These are phyloP conservation scores for Earliella scabrosa DNA, from an alignment of 1,284 basidiomycete genomes.

Conservation along the genomic window DNA sequence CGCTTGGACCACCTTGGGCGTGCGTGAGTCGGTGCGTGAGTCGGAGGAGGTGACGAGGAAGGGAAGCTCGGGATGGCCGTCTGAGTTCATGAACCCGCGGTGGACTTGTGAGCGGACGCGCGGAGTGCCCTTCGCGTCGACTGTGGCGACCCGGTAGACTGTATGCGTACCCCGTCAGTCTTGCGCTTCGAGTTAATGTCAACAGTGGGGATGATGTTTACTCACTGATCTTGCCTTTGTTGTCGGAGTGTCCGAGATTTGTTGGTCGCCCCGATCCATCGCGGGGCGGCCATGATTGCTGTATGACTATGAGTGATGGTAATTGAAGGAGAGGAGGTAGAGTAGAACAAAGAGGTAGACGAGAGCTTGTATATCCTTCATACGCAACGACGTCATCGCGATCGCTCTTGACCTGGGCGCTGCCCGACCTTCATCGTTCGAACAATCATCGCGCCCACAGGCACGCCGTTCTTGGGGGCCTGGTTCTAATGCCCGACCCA, in stretches of 20 bases:
- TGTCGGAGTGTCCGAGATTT: constrained; percentile 41
- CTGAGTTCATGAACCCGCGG: constrained; percentile 54
- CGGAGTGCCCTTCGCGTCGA: constrained; percentile 48
- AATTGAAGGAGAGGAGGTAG: too few relatives aligned
- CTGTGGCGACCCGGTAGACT: constrained; percentile 68
- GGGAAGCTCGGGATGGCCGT: constrained; percentile 49
- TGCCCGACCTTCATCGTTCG: too few relatives aligned
- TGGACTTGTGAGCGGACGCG: constrained; percentile 66
- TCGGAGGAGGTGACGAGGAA: constrained; percentile 56
- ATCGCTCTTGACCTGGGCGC: too few relatives aligned
- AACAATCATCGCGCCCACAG: too few relatives aligned
- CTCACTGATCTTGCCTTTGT: constrained; percentile 50
- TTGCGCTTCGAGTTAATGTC: too few relatives aligned
- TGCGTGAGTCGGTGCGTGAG: constrained; percentile 54
- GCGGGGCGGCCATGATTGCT: constrained; percentile 40
- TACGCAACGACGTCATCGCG: too few relatives aligned
- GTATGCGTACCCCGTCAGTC: neutral
- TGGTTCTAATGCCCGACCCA: too few relatives aligned
- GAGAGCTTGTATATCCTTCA: too few relatives aligned
- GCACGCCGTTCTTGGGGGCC: too few relatives aligned
- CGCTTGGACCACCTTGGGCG: constrained; percentile 61
- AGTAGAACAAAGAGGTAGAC: too few relatives aligned
- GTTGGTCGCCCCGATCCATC: constrained; percentile 55
- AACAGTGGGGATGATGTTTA: neutral
- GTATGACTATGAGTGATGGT: too few relatives aligned